Conservation (phyloP, 169 alveolate genomes). For the Plasmodium relictum region DNA sequence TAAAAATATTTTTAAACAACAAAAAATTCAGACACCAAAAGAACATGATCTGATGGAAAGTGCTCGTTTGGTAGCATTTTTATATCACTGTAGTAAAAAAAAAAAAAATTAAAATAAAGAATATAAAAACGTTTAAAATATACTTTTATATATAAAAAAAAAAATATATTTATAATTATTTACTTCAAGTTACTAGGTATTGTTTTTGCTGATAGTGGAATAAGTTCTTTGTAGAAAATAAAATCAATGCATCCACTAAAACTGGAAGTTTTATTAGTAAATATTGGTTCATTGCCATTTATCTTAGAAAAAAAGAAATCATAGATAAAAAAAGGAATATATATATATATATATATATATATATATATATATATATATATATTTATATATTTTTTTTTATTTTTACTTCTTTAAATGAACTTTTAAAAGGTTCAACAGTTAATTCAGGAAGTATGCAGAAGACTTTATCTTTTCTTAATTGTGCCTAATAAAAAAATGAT, state of each 20-base stretch:
- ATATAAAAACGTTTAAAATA: not conserved
- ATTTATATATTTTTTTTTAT: constrained; percentile 1
- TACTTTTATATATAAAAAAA: not conserved
- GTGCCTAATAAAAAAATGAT: constrained; percentile 8
- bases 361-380: constrained; percentile 1
- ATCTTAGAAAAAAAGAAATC: constrained; percentile 13
- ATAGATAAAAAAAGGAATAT: not conserved
- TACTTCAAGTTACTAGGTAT: constrained; percentile 29
- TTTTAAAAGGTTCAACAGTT: constrained; percentile 39
- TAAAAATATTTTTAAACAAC: constrained; percentile 23
- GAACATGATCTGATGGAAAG: constrained; percentile 39
- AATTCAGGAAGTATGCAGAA: constrained; percentile 25
- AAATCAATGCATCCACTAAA: constrained; percentile 49
- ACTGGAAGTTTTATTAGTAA: constrained; percentile 38
- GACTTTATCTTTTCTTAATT: constrained; percentile 23
- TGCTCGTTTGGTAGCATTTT: constrained; percentile 28
- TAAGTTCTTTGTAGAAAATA: constrained; percentile 48
- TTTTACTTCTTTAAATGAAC: constrained; percentile 44
- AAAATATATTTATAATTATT: not conserved
- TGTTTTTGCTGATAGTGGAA: constrained; percentile 41
- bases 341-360: not conserved
- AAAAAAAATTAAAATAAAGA: constrained; percentile 6
- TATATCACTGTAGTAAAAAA: constrained; percentile 9
- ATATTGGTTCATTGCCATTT: constrained; percentile 53
- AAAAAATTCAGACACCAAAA: constrained; percentile 34